phyloP scores from a whole-genome alignment of 2,329 filamentous ascomycete genomes.

The Colletotrichum tofieldiae region DNA sequence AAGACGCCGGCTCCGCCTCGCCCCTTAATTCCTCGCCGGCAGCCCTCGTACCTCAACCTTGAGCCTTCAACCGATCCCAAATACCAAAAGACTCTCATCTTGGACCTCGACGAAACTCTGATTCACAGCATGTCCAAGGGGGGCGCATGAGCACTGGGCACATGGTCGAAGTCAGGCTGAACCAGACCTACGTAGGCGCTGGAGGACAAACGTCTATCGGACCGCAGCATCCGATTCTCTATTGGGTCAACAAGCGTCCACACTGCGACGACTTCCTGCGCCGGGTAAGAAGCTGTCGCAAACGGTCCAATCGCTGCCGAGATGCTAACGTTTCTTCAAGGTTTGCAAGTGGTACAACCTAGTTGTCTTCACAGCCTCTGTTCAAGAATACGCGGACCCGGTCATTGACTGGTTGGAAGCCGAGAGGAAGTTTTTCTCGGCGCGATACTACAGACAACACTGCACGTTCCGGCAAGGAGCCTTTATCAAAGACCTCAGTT shows the following conservation, averaged over 20 bases:
- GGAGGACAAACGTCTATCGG: constrained; percentile 78
- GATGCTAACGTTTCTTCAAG: constrained; percentile 56
- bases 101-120: constrained; percentile 96
- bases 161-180: constrained; percentile 97
- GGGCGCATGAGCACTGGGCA: constrained; percentile 96
- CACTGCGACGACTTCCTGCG: constrained; percentile 97
- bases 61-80: constrained; percentile 66
- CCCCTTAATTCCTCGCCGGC: constrained; percentile 88
- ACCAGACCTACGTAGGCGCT: constrained; percentile 78
- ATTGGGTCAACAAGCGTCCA: constrained; percentile 98
- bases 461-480: constrained; percentile 96
- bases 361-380: constrained; percentile 95
- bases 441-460: constrained; percentile 95
- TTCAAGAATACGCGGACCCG: constrained; percentile 98
- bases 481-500: constrained; percentile 97
- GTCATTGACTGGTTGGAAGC: constrained; percentile 99
- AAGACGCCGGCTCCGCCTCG: constrained; percentile 90
- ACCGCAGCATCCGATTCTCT: constrained; percentile 95
- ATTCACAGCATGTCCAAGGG: constrained; percentile 99
- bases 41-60: constrained; percentile 86
- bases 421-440: constrained; percentile 96
- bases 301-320: background rate
- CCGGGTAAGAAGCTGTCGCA: constrained; percentile 67
- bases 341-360: constrained; percentile 99
- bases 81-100: constrained; percentile 91